Conservation (phyloP, 2,329 filamentous ascomycete genomes). For the Penicillium sp. region DNA sequence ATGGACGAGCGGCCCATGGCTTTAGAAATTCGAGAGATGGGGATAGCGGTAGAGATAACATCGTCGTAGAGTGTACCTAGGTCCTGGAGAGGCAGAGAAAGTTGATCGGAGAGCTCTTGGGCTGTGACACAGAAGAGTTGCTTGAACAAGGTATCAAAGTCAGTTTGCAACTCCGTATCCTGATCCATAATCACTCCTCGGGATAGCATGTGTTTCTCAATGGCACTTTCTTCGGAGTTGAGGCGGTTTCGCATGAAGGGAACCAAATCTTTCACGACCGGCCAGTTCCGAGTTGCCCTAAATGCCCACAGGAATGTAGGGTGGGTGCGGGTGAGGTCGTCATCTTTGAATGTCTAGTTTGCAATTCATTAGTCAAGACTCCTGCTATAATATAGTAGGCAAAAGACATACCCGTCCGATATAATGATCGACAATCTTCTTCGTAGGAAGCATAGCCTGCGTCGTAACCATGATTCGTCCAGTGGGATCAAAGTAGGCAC, state of each 20-base stretch:
- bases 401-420: conserved; percentile 57
- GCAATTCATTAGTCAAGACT: conserved; percentile 10
- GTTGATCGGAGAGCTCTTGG: conserved; percentile 66
- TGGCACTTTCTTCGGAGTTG: conserved; percentile 48
- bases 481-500: conserved; percentile 46
- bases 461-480: conserved; percentile 49
- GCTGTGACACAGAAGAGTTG: conserved; percentile 82
- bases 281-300: conserved; percentile 76
- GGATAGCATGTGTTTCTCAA: conserved; percentile 53
- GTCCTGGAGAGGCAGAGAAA: conserved; percentile 62
- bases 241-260: conserved; percentile 72
- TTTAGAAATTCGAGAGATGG: conserved; percentile 30
- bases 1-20: conserved; percentile 31
- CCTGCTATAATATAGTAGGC: not conserved
- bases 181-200: conserved; percentile 30
- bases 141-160: conserved; percentile 75
- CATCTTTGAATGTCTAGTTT: conserved; percentile 58
- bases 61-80: conserved; percentile 74
- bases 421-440: conserved; percentile 78
- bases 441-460: conserved; percentile 44
- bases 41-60: conserved; percentile 64
- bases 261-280: conserved; percentile 64
- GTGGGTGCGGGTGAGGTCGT: conserved; percentile 74
- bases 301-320: conserved; percentile 87
- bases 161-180: conserved; percentile 58